Evolutionary conservation across 768 basidiomycete species (phyloP), one percentile per base, ranked within the genome.

Genomic region (Kwoniella newhampshirensis): DNA sequence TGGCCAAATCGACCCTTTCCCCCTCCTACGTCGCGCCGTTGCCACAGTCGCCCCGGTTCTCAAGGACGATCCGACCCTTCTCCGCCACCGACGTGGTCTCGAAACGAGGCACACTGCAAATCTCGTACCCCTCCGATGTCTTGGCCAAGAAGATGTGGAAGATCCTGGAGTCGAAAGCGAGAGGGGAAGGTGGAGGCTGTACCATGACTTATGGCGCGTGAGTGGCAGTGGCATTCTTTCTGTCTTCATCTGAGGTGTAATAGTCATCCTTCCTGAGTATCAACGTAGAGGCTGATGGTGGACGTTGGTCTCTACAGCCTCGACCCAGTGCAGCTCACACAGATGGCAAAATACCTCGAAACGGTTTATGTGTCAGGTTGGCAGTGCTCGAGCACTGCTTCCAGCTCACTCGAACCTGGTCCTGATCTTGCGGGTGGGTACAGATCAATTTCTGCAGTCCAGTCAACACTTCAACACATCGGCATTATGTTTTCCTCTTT

Each of bases 131-230:
- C 13, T 91, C 92, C 46, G 83, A 90, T 71, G 68, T 85, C 1
- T 83, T 84, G 73, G 93, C 82, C 62, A 89, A 91, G 82, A 98
- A 98, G 78, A 83, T 96, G 35, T 94, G 84, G 81, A 69, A 75
- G 6, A 74, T 87, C 57, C 83, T 99, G 62, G 81, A 83, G 47
- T 81, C 88, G 61, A 92, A 96, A 74, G 86, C 84, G 8, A 57
- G 71, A 41, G 73, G 75, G 17, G 71, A 75, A 58, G 73, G 73
- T 25, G 73, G 75, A 25, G 75, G 75, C 1, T 66, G 64, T 54
- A 92, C 89, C 20, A 90, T 93, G 75, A 99, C 96, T 60, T 99
- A 98, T 73, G 96, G 96, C 80, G 93, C 93, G 91, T 97, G 75
- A 83, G 93, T 87, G 18, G 26, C 6, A 9, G 7, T 4, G 11